Conservation (phyloP, 139 green algal species). For the Marvania coccoides region DNA sequence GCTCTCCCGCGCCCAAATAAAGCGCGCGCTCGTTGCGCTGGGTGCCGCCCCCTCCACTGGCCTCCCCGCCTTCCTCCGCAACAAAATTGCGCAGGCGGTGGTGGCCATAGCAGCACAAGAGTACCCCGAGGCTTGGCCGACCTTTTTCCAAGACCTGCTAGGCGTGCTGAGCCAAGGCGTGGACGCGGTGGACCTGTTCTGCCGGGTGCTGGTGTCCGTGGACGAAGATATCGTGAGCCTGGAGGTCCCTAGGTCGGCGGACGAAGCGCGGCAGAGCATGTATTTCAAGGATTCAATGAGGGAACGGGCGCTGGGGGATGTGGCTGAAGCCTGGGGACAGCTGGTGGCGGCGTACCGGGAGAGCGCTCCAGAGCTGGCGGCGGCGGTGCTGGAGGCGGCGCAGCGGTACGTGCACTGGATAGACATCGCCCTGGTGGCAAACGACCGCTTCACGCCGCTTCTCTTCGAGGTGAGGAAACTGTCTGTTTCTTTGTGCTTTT, state of each 20-base stretch:
- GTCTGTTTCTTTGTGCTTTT: background rate
- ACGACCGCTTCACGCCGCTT: conserved; percentile 70
- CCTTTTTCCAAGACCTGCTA: conserved; percentile 82
- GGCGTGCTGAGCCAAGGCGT: conserved; percentile 36
- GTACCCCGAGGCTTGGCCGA: conserved; percentile 78
- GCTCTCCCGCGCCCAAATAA: background rate
- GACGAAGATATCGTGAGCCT: conserved; percentile 90
- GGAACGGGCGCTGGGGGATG: conserved; percentile 65
- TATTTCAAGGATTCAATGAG: conserved; percentile 94
- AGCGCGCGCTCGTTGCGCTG: background rate
- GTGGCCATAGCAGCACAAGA: conserved; percentile 67
- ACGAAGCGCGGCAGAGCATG: conserved; percentile 68
- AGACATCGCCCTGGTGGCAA: conserved; percentile 86
- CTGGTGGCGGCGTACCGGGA: conserved; percentile 48
- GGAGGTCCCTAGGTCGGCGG: conserved; percentile 71
- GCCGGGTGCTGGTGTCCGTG: conserved; percentile 71
- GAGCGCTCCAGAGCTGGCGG: conserved; percentile 41
- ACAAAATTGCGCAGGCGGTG: conserved; percentile 89
- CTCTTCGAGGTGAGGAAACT: conserved; percentile 51
- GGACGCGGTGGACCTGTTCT: conserved; percentile 83
- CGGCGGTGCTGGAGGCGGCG: conserved; percentile 54
- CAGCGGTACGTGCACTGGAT: conserved; percentile 87
- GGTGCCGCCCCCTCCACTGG: background rate
- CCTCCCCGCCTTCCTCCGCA: conserved; percentile 72
- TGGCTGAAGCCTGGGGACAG: conserved; percentile 64